Evolutionary conservation across 495 filamentous ascomycete genomes (phyloP), one percentile per base, ranked within the genome.

Genomic region (Amniculicola lignicola): DNA sequence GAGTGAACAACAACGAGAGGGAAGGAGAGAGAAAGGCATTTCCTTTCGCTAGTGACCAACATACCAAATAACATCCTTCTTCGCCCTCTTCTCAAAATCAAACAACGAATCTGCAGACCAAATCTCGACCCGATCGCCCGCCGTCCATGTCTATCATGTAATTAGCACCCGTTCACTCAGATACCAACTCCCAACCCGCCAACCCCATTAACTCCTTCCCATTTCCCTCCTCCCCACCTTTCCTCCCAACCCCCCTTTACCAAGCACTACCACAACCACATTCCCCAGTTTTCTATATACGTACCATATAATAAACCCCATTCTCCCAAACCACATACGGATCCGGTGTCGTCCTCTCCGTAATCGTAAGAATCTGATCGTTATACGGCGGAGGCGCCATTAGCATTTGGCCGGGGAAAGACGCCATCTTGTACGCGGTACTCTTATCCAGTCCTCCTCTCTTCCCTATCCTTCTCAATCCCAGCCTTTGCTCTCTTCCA

Each of bases 121-220:
- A 45, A 71, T 67, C 22, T 67, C 63, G 40, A 71, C 49, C 1
- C 63, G 51, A 37, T 61, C 42, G 29, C 68, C 68, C 29, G 57
- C 49, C 35, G 69, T 71, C 49, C 62, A 71, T 6, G 67, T 69
- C 56, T 68, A 19, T 12, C n/a, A n/a, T n/a, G n/a, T n/a, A n/a
- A n/a, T n/a, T n/a, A n/a, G n/a, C n/a, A n/a, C n/a, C n/a, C n/a
- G n/a, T n/a, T n/a, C n/a, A n/a, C n/a, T n/a, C n/a, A n/a, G n/a
- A n/a, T n/a, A n/a, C n/a, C n/a, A n/a, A n/a, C n/a, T n/a, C n/a
- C n/a, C n/a, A n/a, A n/a, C n/a, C n/a, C n/a, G n/a, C n/a, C n/a
- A n/a, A n/a, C n/a, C n/a, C n/a, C n/a, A n/a, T n/a, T n/a, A n/a
- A n/a, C n/a, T n/a, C n/a, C n/a, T n/a, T n/a, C n/a, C n/a, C n/a